Conservation (phyloP, 495 filamentous ascomycete species). For the Zalerion maritima region DNA sequence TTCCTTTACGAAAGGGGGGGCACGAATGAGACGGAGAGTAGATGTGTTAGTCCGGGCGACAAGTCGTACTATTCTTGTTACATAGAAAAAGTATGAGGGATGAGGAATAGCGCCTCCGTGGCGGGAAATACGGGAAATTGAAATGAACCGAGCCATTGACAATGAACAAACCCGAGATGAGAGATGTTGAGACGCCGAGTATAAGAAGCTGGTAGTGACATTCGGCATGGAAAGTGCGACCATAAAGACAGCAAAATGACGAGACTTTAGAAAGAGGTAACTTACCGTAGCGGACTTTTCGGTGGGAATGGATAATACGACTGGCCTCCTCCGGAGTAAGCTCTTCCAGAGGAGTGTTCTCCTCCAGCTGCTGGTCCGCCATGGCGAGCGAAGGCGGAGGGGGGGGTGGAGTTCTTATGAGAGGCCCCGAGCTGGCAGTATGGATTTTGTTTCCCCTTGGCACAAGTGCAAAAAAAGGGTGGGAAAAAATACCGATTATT, state of each 20-base stretch:
- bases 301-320: slow-evolving; percentile 43
- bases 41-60: not conserved
- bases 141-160: not conserved
- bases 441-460: no score
- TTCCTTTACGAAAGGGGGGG: slow-evolving; percentile 21
- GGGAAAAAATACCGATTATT: no score
- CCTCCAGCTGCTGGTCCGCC: no score
- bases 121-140: not conserved
- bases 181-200: no score
- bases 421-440: no score
- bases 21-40: slow-evolving; percentile 1
- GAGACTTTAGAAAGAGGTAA: slow-evolving; percentile 5
- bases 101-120: slow-evolving; percentile 1
- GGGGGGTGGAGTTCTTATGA: no score
- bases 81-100: slow-evolving; percentile 9
- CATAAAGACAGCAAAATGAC: not conserved
- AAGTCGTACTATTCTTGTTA: not conserved
- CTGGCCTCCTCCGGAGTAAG: slow-evolving; percentile 41
- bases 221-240: not conserved
- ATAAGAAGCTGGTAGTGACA: not conserved
- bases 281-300: slow-evolving; percentile 45
- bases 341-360: slow-evolving; percentile 28
- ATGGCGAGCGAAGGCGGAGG: no score
- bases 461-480: no score
- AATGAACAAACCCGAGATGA: no score